These are phyloP conservation scores for Jackrogersella multiformis DNA, from an alignment of 495 filamentous ascomycete genomes.

Conservation along the genomic window DNA sequence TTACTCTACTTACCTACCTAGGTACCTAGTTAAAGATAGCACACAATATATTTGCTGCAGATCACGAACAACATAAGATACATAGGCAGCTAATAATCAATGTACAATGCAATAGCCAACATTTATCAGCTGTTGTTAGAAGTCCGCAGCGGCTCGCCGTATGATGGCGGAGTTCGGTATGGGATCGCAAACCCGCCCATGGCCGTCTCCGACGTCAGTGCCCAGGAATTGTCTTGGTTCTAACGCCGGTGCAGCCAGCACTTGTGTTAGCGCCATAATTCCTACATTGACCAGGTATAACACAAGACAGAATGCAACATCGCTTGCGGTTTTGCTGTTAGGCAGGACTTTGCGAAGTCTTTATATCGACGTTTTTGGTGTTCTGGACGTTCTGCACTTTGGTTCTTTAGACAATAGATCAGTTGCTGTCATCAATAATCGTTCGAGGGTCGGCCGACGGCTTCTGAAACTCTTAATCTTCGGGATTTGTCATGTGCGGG, in stretches of 20 bases:
- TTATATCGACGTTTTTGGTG: slow-evolving; percentile 16
- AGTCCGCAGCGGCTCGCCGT: slow-evolving; percentile 4
- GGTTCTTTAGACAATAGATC: slow-evolving; percentile 27
- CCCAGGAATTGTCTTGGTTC: neutral
- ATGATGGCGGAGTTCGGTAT: slow-evolving; percentile 11
- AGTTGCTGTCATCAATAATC: slow-evolving; percentile 34
- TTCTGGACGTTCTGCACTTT: neutral
- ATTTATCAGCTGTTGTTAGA: neutral
- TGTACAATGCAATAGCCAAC: neutral
- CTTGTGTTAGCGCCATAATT: slow-evolving; percentile 10
- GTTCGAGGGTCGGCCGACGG: slow-evolving; percentile 36
- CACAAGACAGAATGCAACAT: slow-evolving; percentile 22
- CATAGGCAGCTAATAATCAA: neutral
- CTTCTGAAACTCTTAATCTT: slow-evolving; percentile 26
- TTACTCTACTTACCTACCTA: neutral
- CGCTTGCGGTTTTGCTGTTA: neutral
- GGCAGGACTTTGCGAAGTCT: slow-evolving; percentile 39
- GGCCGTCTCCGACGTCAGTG: slow-evolving; percentile 15
- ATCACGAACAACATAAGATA: slow-evolving; percentile 1
- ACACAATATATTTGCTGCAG: neutral
- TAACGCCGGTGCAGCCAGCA: slow-evolving; percentile 19
- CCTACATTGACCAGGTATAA: neutral
- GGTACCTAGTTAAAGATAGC: neutral
- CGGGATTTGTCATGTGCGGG: slow-evolving; percentile 39
- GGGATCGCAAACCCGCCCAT: slow-evolving; percentile 11